Conservation (phyloP, 164 flowering plant genomes). For the Santalum album region DNA sequence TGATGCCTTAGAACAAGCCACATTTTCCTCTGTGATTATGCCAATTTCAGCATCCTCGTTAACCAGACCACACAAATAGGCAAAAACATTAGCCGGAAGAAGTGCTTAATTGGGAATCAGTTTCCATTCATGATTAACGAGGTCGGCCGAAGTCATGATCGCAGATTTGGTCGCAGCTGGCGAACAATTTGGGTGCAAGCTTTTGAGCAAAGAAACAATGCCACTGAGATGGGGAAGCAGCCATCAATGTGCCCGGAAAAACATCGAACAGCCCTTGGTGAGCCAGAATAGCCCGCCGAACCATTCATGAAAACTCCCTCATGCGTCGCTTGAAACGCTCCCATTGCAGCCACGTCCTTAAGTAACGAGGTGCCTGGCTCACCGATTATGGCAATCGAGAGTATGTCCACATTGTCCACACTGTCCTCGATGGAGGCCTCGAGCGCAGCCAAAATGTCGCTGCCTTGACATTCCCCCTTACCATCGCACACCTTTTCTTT, state of each 20-base stretch:
- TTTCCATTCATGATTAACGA: constrained; percentile 6
- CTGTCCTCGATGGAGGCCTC: constrained; percentile 50
- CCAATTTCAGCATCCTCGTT: constrained; percentile 26
- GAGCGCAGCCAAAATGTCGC: constrained; percentile 30
- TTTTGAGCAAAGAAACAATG: constrained; percentile 41
- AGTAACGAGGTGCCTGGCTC: constrained; percentile 12
- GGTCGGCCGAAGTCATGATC: constrained; percentile 37
- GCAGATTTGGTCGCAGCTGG: constrained; percentile 47
- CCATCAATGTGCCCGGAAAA: no score
- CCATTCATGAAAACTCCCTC: constrained; percentile 48
- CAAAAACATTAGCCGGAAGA: constrained; percentile 24
- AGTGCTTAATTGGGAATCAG: constrained; percentile 26
- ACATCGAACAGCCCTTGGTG: no score
- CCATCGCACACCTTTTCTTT: no score
- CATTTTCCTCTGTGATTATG: constrained; percentile 9
- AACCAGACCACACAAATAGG: constrained; percentile 45
- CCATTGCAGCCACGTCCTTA: constrained; percentile 25
- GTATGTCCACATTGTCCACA: constrained; percentile 48
- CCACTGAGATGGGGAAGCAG: constrained; percentile 48
- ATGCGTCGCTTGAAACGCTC: constrained; percentile 36
- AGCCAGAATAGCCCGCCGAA: constrained; percentile 49
- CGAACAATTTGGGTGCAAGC: constrained; percentile 40
- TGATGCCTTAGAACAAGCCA: constrained; percentile 19
- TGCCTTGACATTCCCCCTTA: constrained; percentile 16
- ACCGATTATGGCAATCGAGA: constrained; percentile 37